Conservation (phyloP, 345 rosid species). For the Lepidium africanum region DNA sequence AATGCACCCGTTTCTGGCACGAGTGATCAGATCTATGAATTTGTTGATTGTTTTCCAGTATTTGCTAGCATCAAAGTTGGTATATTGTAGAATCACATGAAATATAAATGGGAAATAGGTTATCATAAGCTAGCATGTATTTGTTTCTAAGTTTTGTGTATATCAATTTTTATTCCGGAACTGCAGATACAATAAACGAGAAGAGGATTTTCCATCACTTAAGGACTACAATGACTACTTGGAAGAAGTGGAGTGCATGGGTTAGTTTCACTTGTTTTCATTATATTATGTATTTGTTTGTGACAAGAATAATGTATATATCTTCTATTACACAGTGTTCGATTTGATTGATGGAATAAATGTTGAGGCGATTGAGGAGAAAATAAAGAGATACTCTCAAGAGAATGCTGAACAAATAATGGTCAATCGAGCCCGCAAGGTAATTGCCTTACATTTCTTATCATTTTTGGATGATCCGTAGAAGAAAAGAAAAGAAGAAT, state of each 20-base stretch:
- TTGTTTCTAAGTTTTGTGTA: not conserved
- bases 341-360: conserved; percentile 68
- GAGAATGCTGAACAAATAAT: conserved; percentile 89
- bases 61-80: not conserved
- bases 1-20: not conserved
- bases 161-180: not conserved
- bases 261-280: conserved; percentile 36
- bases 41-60: not conserved
- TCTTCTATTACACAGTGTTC: conserved; percentile 40
- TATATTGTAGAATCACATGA: not conserved
- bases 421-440: conserved; percentile 84
- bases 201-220: conserved; percentile 75
- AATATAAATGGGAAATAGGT: not conserved
- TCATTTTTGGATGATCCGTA: not conserved
- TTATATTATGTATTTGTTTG: not conserved
- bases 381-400: conserved; percentile 56
- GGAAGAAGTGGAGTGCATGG: conserved; percentile 95
- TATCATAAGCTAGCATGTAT: not conserved
- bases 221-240: conserved; percentile 86
- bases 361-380: conserved; percentile 66
- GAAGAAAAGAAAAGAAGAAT: not conserved
- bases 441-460: conserved; percentile 3
- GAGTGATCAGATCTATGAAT: not conserved
- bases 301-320: not conserved
- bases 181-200: conserved; percentile 76